Evolutionary conservation across 371 early-diverging fungal species (phyloP).

Genomic region (Synchytrium microbalum): DNA sequence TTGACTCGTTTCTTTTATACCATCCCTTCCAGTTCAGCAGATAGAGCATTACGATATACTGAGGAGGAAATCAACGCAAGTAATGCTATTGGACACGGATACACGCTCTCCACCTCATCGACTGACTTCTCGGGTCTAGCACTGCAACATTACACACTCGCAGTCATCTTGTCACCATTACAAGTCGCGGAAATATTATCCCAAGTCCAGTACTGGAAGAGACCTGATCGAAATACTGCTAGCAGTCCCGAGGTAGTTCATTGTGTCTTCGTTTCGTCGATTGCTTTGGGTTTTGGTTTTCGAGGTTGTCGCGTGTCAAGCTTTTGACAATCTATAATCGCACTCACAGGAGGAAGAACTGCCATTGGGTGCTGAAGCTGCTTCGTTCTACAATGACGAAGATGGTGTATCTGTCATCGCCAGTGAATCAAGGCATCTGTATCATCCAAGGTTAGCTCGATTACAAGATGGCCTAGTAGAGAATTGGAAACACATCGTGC

Average conservation of each 20-base stretch:
- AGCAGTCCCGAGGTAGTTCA: no score
- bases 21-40: no score
- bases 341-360: not conserved
- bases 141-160: constrained; percentile 22
- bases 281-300: no score
- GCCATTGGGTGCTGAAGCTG: not conserved
- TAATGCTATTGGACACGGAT: no score
- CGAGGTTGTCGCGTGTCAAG: no score
- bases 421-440: not conserved
- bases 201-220: constrained; percentile 26
- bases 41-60: no score
- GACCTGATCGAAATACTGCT: constrained; percentile 10
- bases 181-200: constrained; percentile 32
- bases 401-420: not conserved
- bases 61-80: no score
- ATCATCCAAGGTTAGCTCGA: constrained; percentile 4
- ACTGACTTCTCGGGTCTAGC: constrained; percentile 8
- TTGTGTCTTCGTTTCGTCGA: no score
- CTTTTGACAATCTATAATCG: not conserved
- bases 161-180: constrained; percentile 29
- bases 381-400: not conserved
- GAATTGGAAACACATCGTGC: constrained; percentile 23
- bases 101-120: no score
- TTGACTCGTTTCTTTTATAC: no score
- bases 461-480: constrained; percentile 25